phyloP scores from a whole-genome alignment of 768 basidiomycete species.

The Lentinula sp. region DNA sequence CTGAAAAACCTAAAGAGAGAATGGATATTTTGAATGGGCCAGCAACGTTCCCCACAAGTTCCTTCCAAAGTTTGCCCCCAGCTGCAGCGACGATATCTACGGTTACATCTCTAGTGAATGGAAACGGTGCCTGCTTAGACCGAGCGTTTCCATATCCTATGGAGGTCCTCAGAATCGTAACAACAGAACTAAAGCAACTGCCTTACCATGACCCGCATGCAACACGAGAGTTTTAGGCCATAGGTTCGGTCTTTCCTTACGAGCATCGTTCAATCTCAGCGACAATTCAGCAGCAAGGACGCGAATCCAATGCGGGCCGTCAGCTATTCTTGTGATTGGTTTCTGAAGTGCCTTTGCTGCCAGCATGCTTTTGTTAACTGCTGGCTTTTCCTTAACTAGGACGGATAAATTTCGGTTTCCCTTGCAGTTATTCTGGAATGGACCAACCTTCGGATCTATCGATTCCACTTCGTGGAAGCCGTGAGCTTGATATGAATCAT shows the following conservation, averaged over 20 bases:
- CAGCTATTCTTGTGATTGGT: slow-evolving; percentile 62
- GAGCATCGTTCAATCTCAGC: slow-evolving; percentile 75
- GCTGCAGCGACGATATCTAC: slow-evolving; percentile 72
- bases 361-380: slow-evolving; percentile 85
- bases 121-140: slow-evolving; percentile 86
- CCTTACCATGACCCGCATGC: slow-evolving; percentile 62
- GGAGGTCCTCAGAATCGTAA: background rate
- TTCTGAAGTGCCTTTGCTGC: slow-evolving; percentile 92
- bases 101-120: slow-evolving; percentile 67
- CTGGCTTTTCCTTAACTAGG: slow-evolving; percentile 80
- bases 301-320: slow-evolving; percentile 87
- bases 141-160: slow-evolving; percentile 59
- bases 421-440: background rate
- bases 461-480: slow-evolving; percentile 54
- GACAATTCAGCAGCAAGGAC: slow-evolving; percentile 89
- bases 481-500: background rate
- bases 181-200: background rate
- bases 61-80: slow-evolving; percentile 82
- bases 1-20: slow-evolving; percentile 70
- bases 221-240: slow-evolving; percentile 94
- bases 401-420: slow-evolving; percentile 5
- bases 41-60: slow-evolving; percentile 57
- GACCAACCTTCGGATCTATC: slow-evolving; percentile 78
- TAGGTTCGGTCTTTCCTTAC: slow-evolving; percentile 61
- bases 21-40: slow-evolving; percentile 59